Evolutionary conservation across 2,329 filamentous ascomycete genomes (phyloP).

Genomic region (Penicillium sp.): DNA sequence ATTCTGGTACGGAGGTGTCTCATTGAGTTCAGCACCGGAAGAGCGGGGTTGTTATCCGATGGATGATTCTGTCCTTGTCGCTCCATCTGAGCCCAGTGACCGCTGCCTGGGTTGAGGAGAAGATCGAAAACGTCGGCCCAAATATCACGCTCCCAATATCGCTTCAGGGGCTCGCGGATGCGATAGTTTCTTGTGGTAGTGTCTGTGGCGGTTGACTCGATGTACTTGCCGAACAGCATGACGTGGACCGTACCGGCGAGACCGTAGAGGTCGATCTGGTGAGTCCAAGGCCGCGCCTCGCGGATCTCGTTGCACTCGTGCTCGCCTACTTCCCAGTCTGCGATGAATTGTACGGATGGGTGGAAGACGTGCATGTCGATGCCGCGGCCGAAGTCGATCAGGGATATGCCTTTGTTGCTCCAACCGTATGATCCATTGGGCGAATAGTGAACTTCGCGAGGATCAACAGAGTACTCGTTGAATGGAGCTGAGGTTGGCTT

Average conservation of each 20-base stretch:
- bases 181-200: constrained; percentile 67
- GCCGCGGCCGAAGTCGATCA: constrained; percentile 93
- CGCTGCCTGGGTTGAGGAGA: constrained; percentile 74
- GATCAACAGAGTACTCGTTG: constrained; percentile 31
- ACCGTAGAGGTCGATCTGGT: constrained; percentile 95
- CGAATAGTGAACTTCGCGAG: constrained; percentile 63
- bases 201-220: constrained; percentile 66
- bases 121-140: constrained; percentile 85
- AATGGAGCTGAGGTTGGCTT: constrained; percentile 34
- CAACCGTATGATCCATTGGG: constrained; percentile 78
- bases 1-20: constrained; percentile 72
- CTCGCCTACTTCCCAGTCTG: constrained; percentile 88
- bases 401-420: constrained; percentile 75
- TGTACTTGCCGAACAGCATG: constrained; percentile 92
- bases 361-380: constrained; percentile 91
- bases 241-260: constrained; percentile 86
- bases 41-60: constrained; percentile 25
- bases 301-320: constrained; percentile 96
- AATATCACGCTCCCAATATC: constrained; percentile 95
- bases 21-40: constrained; percentile 78
- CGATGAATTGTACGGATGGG: constrained; percentile 81
- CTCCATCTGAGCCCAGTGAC: constrained; percentile 67
- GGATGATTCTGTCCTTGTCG: constrained; percentile 32
- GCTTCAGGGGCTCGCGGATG: constrained; percentile 81
- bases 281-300: constrained; percentile 93